These are phyloP conservation scores for Hypomyces perniciosus DNA, from an alignment of 2,329 filamentous ascomycete genomes.

Conservation along the genomic window DNA sequence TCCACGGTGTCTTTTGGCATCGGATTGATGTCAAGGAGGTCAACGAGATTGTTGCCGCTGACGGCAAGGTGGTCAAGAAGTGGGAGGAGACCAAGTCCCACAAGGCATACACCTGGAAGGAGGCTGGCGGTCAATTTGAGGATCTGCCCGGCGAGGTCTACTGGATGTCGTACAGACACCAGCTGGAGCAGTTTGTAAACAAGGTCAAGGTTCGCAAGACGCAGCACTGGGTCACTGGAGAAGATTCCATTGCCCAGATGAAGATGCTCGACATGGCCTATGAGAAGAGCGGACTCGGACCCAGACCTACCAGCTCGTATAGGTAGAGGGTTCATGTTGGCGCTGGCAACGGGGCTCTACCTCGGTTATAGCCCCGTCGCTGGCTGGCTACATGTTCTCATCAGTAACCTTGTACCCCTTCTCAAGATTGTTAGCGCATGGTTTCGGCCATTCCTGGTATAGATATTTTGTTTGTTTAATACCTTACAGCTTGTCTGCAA, in stretches of 20 bases:
- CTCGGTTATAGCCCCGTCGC: too few relatives aligned
- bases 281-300: slow-evolving; percentile 25
- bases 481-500: too few relatives aligned
- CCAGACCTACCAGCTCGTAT: slow-evolving; percentile 12
- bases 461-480: too few relatives aligned
- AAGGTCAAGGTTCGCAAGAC: slow-evolving; percentile 33
- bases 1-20: slow-evolving; percentile 22
- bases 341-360: too few relatives aligned
- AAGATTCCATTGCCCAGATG: slow-evolving; percentile 40
- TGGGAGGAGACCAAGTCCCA: slow-evolving; percentile 19
- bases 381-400: too few relatives aligned
- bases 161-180: slow-evolving; percentile 41
- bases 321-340: too few relatives aligned
- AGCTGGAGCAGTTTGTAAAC: slow-evolving; percentile 45
- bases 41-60: slow-evolving; percentile 21
- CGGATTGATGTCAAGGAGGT: slow-evolving; percentile 31
- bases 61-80: slow-evolving; percentile 17
- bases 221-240: slow-evolving; percentile 33
- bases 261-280: slow-evolving; percentile 43
- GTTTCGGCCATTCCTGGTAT: too few relatives aligned
- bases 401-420: too few relatives aligned
- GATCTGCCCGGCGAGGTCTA: slow-evolving; percentile 27
- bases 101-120: slow-evolving; percentile 31
- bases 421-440: too few relatives aligned
- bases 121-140: slow-evolving; percentile 21